These are phyloP conservation scores for Globisporangium polare DNA, from an alignment of 352 stramenopile species.

Conservation along the genomic window DNA sequence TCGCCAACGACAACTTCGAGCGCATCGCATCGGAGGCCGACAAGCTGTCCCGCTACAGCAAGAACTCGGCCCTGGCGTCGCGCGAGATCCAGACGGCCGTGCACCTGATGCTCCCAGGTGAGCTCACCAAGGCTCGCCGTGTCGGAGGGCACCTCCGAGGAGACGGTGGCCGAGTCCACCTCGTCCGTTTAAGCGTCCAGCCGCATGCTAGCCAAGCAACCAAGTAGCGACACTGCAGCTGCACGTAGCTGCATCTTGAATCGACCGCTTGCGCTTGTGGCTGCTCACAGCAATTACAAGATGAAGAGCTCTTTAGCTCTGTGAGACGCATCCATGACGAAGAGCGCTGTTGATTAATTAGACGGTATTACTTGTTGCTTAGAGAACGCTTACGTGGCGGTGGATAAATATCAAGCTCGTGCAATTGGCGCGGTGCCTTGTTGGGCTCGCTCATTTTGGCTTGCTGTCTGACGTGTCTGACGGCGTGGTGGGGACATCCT, in stretches of 20 bases:
- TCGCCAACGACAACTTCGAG: constrained; percentile 75
- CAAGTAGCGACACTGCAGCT: too few species aligned
- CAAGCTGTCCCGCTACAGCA: constrained; percentile 97
- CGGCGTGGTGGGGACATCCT: not conserved
- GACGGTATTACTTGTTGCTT: not conserved
- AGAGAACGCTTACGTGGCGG: not conserved
- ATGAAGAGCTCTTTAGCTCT: too few species aligned
- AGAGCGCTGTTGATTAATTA: not conserved
- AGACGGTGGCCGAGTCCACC: constrained; percentile 94
- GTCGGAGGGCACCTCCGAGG: constrained; percentile 96
- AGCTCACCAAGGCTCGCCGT: constrained; percentile 97
- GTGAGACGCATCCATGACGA: too few species aligned
- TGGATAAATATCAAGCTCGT: not conserved
- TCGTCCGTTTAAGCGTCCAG: constrained; percentile 65
- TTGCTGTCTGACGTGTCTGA: not conserved
- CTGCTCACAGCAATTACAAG: too few species aligned
- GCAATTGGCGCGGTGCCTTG: not conserved
- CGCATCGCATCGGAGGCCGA: constrained; percentile 95
- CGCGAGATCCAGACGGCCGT: constrained; percentile 98
- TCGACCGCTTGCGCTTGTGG: too few species aligned
- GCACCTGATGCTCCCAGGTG: constrained; percentile 93
- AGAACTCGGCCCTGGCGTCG: constrained; percentile 96
- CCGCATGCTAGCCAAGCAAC: too few species aligned
- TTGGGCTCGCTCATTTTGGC: not conserved
- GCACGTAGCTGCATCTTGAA: too few species aligned